Base-by-base conservation (phyloP, 2,329 filamentous ascomycete species). In the Ophiognomonia clavigignenti-juglandacearum region DNA sequence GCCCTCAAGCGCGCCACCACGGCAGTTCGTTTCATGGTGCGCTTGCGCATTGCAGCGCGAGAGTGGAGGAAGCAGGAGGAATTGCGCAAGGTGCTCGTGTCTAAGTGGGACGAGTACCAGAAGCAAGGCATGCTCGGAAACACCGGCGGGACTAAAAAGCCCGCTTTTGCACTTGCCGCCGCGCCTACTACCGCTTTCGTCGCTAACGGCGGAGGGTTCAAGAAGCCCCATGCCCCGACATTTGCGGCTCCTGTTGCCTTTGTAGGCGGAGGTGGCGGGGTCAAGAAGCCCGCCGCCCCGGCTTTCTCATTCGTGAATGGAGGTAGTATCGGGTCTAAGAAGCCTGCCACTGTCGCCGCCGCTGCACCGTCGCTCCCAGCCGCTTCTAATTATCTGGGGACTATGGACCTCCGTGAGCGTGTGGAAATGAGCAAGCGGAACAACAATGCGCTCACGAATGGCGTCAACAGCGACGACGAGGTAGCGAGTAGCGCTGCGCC, bases 31-130 rank as follows among this genome's bases (percentile, higher is more conserved):
- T 80, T 80, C 57, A 66, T 78, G 39, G 75, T 74, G 16, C 70
- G 77, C 43, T 68, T 71, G 66, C 70, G 67, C 48, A 62, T 75
- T 41, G 64, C 69, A 18, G 74, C 76, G 14, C 64, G 63, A 29
- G 60, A 64, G 19, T 82, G 77, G 77, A 66, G 66, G 23, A 64
- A 68, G 45, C 74, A 80, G 48, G 77, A 82, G 59, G 65, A 63
- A 43, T 71, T 72, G 32, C 68, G 77, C 43, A 64, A 63, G 53
- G 64, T 66, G 50, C 67, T 82, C 47, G 70, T 67, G n/a, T 67
- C 68, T 10, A 74, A 72, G 5, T 68, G 71, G 40, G 72, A 77
- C 36, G 43, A 39, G 16, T 36, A 36, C 8, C 18, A 36, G 18
- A 36, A 36, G 34, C 34, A 20, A 16, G 9, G 16, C 16, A 16